Percentiles rank a stretch among this genome's conserved stretches.
Conservation (phyloP, 805 yeast species). For the Pichia scutulata region DNA sequence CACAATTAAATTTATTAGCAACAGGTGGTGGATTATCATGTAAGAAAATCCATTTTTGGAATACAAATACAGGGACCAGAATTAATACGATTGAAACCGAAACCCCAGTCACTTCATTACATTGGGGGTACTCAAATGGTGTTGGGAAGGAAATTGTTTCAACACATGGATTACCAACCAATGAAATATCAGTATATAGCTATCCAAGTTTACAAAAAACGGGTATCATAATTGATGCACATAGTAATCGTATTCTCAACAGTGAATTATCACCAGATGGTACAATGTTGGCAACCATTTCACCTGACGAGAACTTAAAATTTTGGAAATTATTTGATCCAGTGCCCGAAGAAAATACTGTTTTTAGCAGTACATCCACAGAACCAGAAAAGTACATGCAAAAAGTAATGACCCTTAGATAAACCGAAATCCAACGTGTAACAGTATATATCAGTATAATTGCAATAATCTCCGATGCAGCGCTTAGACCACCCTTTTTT, state of each 20-base stretch:
- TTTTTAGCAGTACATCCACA: constrained; percentile 21
- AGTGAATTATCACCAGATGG: constrained; percentile 88
- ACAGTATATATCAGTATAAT: neutral
- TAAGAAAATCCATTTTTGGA: constrained; percentile 89
- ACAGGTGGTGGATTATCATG: constrained; percentile 96
- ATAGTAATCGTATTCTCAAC: constrained; percentile 77
- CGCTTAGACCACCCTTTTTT: neutral
- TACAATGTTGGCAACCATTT: constrained; percentile 84
- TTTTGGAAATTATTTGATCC: constrained; percentile 85
- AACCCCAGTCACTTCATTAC: constrained; percentile 86
- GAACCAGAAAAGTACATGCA: constrained; percentile 39
- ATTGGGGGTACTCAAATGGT: constrained; percentile 77
- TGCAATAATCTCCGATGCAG: neutral
- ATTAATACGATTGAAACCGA: constrained; percentile 85
- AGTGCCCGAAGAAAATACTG: constrained; percentile 14
- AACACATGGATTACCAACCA: constrained; percentile 89
- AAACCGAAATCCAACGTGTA: neutral
- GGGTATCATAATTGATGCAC: constrained; percentile 81
- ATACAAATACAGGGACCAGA: constrained; percentile 81
- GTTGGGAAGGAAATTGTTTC: constrained; percentile 82
- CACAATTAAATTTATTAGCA: constrained; percentile 73
- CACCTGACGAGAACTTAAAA: constrained; percentile 93
- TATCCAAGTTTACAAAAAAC: constrained; percentile 82
- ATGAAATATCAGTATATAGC: constrained; percentile 73
- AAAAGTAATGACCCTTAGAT: constrained; percentile 46